These are phyloP conservation scores for Pseudocercospora eumusae DNA, from an alignment of 2,329 filamentous ascomycete species.

Conservation along the genomic window DNA sequence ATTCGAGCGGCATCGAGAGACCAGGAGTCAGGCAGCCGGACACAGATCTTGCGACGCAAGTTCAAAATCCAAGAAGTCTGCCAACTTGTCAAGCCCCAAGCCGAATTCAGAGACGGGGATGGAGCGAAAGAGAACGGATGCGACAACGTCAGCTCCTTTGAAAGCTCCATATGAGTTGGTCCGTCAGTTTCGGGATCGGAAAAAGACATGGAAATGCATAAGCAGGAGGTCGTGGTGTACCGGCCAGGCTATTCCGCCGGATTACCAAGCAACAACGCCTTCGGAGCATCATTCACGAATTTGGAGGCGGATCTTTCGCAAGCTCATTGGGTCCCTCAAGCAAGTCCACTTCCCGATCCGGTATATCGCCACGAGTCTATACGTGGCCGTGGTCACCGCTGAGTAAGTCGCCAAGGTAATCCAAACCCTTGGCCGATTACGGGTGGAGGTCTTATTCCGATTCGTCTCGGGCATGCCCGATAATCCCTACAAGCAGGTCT, in stretches of 20 bases:
- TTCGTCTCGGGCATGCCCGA: too few species aligned
- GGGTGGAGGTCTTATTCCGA: too few species aligned
- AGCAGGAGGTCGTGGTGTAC: not conserved
- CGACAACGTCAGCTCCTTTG: not conserved
- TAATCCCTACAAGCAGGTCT: too few species aligned
- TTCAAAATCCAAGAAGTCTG: slow-evolving; percentile 1
- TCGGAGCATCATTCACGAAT: not conserved
- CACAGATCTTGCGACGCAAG: not conserved
- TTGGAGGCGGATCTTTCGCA: not conserved
- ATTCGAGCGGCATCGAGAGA: slow-evolving; percentile 10
- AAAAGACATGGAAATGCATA: not conserved
- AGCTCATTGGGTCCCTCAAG: not conserved
- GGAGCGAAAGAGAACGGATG: not conserved
- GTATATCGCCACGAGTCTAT: not conserved
- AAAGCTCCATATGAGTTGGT: too few species aligned
- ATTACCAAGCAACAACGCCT: not conserved
- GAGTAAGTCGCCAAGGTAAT: too few species aligned
- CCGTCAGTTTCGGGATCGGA: not conserved
- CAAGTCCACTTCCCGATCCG: not conserved
- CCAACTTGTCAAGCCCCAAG: too few species aligned
- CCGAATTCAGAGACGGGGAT: too few species aligned
- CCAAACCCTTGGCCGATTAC: too few species aligned
- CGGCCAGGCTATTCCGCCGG: not conserved
- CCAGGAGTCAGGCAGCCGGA: not conserved
- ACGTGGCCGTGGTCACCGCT: too few species aligned